phyloP scores from a whole-genome alignment of 345 rosid species.

The Angophora floribunda region DNA sequence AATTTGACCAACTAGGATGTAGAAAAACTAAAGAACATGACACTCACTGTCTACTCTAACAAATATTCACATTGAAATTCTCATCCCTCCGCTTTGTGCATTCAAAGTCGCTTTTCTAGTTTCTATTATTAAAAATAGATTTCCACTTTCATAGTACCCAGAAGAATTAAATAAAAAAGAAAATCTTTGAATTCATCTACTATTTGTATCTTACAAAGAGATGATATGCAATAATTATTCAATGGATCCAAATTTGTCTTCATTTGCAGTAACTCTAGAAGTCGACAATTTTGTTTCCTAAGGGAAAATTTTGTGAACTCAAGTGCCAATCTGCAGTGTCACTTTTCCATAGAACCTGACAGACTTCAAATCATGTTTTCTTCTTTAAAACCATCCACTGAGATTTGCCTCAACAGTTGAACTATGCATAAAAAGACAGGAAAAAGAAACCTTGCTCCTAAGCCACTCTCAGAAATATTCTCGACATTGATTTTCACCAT shows the following conservation, averaged over 20 bases:
- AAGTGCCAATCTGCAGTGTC: background rate
- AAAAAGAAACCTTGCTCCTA: background rate
- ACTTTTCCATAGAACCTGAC: background rate
- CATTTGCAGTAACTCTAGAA: background rate
- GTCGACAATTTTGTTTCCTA: background rate
- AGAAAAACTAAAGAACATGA: background rate
- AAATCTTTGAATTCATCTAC: background rate
- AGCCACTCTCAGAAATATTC: background rate
- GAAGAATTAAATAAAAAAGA: background rate
- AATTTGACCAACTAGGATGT: background rate
- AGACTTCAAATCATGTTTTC: background rate
- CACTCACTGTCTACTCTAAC: background rate
- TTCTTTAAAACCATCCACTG: background rate
- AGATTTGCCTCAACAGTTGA: background rate
- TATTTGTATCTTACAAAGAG: background rate
- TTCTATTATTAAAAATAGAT: background rate
- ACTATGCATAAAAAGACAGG: background rate
- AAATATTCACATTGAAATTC: background rate
- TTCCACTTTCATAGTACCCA: background rate
- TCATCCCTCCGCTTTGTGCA: background rate
- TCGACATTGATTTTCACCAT: background rate
- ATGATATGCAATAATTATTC: background rate
- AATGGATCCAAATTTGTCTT: background rate
- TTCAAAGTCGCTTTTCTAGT: background rate
- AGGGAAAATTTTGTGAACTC: background rate